Conservation (phyloP, 129 eudicot genomes). For the Pulicaria dysenterica region DNA sequence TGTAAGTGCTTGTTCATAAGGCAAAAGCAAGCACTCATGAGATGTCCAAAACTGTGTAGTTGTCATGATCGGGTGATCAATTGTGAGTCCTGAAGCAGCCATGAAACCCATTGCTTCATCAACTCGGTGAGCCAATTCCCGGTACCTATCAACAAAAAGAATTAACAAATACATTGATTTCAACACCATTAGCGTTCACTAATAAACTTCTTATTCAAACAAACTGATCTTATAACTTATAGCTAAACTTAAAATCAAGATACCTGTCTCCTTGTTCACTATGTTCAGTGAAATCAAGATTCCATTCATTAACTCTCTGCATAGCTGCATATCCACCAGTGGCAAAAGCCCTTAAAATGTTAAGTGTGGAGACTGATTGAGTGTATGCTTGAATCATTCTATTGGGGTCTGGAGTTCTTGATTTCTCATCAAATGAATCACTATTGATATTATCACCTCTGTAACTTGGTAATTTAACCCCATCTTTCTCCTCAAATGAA, state of each 20-base stretch:
- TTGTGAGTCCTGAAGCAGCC: constrained; percentile 85
- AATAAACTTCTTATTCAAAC: too few species aligned
- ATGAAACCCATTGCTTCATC: constrained; percentile 95
- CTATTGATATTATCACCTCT: constrained; percentile 87
- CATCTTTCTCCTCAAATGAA: constrained; percentile 76
- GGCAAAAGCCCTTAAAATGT: constrained; percentile 83
- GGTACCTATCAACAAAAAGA: constrained; percentile 49
- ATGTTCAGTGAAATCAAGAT: constrained; percentile 85
- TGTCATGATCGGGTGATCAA: constrained; percentile 72
- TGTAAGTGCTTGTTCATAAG: constrained; percentile 90
- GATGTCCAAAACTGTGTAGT: constrained; percentile 93
- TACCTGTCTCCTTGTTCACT: constrained; percentile 94
- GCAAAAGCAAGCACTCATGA: constrained; percentile 87
- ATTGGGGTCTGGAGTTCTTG: constrained; percentile 77
- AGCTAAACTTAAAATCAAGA: not conserved
- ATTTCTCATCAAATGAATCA: constrained; percentile 74
- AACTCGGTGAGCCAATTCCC: constrained; percentile 81
- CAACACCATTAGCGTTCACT: too few species aligned
- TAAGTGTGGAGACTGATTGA: constrained; percentile 84
- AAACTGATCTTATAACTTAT: not conserved
- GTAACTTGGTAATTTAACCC: constrained; percentile 86
- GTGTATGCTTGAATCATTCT: constrained; percentile 87
- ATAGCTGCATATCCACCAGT: constrained; percentile 98
- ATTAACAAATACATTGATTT: too few species aligned
- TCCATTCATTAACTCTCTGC: constrained; percentile 91